Evolutionary conservation across 257 asterid species (phyloP).

Genomic region (Catharanthus roseus): DNA sequence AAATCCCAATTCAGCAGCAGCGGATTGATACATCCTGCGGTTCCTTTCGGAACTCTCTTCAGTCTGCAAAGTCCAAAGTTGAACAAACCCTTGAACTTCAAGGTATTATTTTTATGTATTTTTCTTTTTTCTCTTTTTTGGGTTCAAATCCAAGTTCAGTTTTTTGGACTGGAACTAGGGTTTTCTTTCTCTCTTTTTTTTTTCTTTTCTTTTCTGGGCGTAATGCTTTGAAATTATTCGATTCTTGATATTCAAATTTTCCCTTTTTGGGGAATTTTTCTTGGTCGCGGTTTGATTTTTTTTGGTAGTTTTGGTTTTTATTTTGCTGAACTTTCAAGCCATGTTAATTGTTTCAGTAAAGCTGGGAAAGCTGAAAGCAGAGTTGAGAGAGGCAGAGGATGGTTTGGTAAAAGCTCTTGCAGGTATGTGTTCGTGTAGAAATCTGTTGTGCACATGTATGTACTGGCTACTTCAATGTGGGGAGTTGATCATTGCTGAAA

Average conservation of each 20-base stretch:
- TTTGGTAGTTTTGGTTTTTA: neutral
- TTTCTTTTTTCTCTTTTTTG: neutral
- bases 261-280: slow-evolving; percentile 4
- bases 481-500: too few relatives aligned
- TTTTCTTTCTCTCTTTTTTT: too few relatives aligned
- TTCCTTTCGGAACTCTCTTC: slow-evolving; percentile 29
- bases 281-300: neutral
- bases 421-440: slow-evolving; percentile 34
- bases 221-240: neutral
- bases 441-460: neutral
- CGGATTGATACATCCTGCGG: slow-evolving; percentile 37
- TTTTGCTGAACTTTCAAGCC: slow-evolving; percentile 14
- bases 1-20: slow-evolving; percentile 57
- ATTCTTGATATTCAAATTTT: neutral
- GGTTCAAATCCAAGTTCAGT: neutral
- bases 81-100: slow-evolving; percentile 58
- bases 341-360: slow-evolving; percentile 34
- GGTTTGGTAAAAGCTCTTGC: slow-evolving; percentile 73
- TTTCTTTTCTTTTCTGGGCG: neutral
- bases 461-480: too few relatives aligned
- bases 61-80: slow-evolving; percentile 38
- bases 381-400: slow-evolving; percentile 66
- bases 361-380: slow-evolving; percentile 53
- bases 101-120: slow-evolving; percentile 24
- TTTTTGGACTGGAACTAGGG: neutral